These are phyloP conservation scores for Chenopodium album DNA, from an alignment of 148 eudicot species.

Conservation along the genomic window DNA sequence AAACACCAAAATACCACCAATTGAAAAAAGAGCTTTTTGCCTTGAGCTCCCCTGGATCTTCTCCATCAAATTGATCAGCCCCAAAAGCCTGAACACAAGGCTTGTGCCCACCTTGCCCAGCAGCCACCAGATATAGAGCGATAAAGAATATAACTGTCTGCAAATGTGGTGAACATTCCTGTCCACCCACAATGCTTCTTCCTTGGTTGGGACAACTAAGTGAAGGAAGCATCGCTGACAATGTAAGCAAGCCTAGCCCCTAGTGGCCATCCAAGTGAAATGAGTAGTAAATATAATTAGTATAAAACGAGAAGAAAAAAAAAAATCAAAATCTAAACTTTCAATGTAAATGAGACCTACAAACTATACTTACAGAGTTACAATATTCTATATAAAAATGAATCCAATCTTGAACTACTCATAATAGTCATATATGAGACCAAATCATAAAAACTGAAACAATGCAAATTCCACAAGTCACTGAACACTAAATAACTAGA, in stretches of 20 bases:
- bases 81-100: slow-evolving; percentile 92
- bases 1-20: slow-evolving; percentile 71
- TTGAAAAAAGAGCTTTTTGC: slow-evolving; percentile 83
- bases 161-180: slow-evolving; percentile 34
- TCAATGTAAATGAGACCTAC: background rate
- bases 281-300: background rate
- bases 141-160: slow-evolving; percentile 49
- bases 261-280: slow-evolving; percentile 20
- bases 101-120: slow-evolving; percentile 78
- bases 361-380: background rate
- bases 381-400: too few relatives aligned
- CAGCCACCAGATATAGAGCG: slow-evolving; percentile 60
- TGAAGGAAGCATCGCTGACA: slow-evolving; percentile 53
- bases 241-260: slow-evolving; percentile 63
- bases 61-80: slow-evolving; percentile 79
- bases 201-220: background rate
- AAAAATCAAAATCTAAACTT: background rate
- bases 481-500: too few relatives aligned
- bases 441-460: too few relatives aligned
- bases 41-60: slow-evolving; percentile 50
- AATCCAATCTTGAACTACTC: too few relatives aligned
- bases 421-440: too few relatives aligned
- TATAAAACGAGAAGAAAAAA: background rate
- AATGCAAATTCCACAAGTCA: too few relatives aligned
- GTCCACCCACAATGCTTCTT: background rate